phyloP scores from a whole-genome alignment of 192 early-diverging fungal species.

The Podila epicladia region DNA sequence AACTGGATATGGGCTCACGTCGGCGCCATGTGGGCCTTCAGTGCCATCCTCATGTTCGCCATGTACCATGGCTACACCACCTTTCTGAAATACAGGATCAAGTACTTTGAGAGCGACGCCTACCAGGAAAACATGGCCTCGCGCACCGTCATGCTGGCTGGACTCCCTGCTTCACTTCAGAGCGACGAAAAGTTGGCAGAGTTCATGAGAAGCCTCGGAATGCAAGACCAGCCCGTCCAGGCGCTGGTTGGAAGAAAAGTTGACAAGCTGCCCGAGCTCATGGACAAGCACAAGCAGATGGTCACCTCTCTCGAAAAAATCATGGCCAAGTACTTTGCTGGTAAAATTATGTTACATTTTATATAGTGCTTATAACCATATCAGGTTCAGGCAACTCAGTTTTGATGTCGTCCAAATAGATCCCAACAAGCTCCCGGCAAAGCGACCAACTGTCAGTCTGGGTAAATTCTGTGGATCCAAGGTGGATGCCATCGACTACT shows the following conservation, averaged over 20 bases:
- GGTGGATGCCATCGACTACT: conserved; percentile 78
- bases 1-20: conserved; percentile 74
- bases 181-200: conserved; percentile 60
- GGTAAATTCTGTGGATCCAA: conserved; percentile 54
- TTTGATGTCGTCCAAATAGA: conserved; percentile 6
- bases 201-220: conserved; percentile 57
- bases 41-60: conserved; percentile 59
- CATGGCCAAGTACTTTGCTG: conserved; percentile 64
- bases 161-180: conserved; percentile 66
- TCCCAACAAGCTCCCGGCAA: conserved; percentile 38
- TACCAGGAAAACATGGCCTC: conserved; percentile 74
- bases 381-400: background rate
- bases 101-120: conserved; percentile 65
- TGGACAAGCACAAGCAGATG: conserved; percentile 69
- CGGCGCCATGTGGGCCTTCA: conserved; percentile 67
- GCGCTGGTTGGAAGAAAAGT: conserved; percentile 74
- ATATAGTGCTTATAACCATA: background rate
- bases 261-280: conserved; percentile 69
- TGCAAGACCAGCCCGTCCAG: conserved; percentile 58
- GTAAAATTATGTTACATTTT: conserved; percentile 9
- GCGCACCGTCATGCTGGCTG: conserved; percentile 73
- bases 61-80: conserved; percentile 61
- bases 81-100: conserved; percentile 61
- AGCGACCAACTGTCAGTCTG: conserved; percentile 53
- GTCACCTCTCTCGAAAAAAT: conserved; percentile 74